A percentile compares a stretch with the other conserved stretches of the same genome.
phyloP scores from a whole-genome alignment of 805 yeast species.

The Sugiyamaella lignohabitans region DNA sequence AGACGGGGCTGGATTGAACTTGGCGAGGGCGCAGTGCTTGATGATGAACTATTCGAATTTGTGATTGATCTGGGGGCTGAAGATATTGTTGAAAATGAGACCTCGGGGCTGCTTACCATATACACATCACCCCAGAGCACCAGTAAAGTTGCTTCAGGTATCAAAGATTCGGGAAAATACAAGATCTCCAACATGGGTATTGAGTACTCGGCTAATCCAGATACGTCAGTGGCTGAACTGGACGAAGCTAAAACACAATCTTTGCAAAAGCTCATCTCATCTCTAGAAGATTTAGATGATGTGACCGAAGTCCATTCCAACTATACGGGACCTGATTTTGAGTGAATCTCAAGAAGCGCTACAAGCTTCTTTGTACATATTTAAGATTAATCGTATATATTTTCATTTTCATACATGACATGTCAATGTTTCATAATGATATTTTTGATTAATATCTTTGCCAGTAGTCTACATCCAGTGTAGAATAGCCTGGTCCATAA shows the following conservation, averaged over 20 bases:
- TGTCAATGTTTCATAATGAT: background rate
- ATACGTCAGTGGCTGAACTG: conserved; percentile 32
- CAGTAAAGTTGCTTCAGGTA: conserved; percentile 50
- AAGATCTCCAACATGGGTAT: conserved; percentile 66
- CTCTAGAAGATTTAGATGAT: conserved; percentile 75
- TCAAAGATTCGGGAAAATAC: conserved; percentile 45
- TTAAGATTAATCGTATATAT: conserved; percentile 19
- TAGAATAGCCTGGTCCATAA: conserved; percentile 1
- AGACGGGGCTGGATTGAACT: conserved; percentile 67
- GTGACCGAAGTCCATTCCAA: conserved; percentile 76
- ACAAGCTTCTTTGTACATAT: background rate
- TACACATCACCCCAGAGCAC: conserved; percentile 61
- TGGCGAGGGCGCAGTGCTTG: conserved; percentile 38
- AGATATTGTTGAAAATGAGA: conserved; percentile 38
- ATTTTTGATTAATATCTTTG: background rate
- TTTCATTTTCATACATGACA: conserved; percentile 1
- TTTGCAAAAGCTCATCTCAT: conserved; percentile 50
- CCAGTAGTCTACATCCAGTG: conserved; percentile 12
- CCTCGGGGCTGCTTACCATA: conserved; percentile 25
- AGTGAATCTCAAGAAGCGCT: conserved; percentile 1
- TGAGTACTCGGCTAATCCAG: conserved; percentile 58
- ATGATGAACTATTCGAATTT: conserved; percentile 70
- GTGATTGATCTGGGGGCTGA: conserved; percentile 73
- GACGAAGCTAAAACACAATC: conserved; percentile 44
- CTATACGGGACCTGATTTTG: conserved; percentile 23